phyloP scores from a whole-genome alignment of 768 basidiomycete species.

The Harrya chromipes region DNA sequence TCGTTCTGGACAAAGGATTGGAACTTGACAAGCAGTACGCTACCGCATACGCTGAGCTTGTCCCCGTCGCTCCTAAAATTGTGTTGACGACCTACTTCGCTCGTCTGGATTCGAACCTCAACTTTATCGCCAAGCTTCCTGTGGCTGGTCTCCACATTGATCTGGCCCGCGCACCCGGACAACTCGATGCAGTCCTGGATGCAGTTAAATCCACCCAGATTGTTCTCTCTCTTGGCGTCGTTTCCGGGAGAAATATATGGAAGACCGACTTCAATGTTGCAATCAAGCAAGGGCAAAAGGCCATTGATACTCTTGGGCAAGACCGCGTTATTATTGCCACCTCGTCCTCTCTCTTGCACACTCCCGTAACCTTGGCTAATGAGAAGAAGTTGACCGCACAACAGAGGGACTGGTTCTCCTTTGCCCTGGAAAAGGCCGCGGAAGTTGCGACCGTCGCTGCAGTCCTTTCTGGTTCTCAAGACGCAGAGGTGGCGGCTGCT shows the following conservation, averaged over 20 bases:
- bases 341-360: conserved; percentile 97
- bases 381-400: conserved; percentile 88
- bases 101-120: conserved; percentile 90
- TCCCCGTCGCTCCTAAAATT: conserved; percentile 84
- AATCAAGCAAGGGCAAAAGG: conserved; percentile 80
- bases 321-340: conserved; percentile 92
- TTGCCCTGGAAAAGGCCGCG: conserved; percentile 91
- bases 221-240: conserved; percentile 87
- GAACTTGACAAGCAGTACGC: conserved; percentile 76
- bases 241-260: conserved; percentile 99
- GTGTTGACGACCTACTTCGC: conserved; percentile 95
- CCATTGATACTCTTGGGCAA: conserved; percentile 75
- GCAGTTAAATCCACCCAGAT: conserved; percentile 83
- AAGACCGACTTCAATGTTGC: conserved; percentile 90
- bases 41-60: conserved; percentile 77
- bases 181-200: conserved; percentile 77
- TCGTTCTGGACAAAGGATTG: conserved; percentile 85
- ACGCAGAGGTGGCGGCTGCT: conserved; percentile 61
- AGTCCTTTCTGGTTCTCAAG: conserved; percentile 81
- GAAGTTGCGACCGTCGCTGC: conserved; percentile 90
- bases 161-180: conserved; percentile 87
- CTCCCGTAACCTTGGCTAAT: conserved; percentile 89
- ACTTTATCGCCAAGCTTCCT: conserved; percentile 87
- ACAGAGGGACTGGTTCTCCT: conserved; percentile 98
- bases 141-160: conserved; percentile 95